Evolutionary conservation across 805 yeast genomes (phyloP), one percentile per base, ranked within the genome.

Genomic region (Starmerella cellae): DNA sequence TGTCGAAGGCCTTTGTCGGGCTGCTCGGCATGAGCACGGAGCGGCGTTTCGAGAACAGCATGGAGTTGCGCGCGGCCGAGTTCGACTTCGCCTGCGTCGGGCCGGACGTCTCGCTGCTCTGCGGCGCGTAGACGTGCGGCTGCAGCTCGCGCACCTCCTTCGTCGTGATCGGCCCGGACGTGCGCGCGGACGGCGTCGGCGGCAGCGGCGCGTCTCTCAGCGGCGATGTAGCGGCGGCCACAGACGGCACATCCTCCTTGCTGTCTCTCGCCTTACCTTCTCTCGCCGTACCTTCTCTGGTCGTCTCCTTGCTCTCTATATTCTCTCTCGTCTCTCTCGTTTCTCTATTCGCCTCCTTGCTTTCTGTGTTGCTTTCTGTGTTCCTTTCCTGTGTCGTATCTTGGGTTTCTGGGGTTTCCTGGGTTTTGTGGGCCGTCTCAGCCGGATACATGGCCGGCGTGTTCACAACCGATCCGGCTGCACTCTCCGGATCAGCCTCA

Each of bases 11-110:
- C 16, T 20, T 19, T 5, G 36, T 33, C 3, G 53, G 50, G 38
- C 49, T 40, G 1, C 42, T 19, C 9, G 52, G 50, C 24, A 42
- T 23, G 11, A 50, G 28, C 11, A 50, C 48, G 11, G 55, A 51
- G 11, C 51, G 41, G 19, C 58, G 55, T 35, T 51, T 52, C 2
- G 48, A 24, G 30, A 45, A 49, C 18, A 54, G 47, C 44, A 54
- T 49, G 27, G 57, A 53, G 44, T 53, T 51, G 21, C 58, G 51
- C 1, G 58, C 56, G 3, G 55, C 56, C 1, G 51, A 42, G 30
- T 49, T 50, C 6, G 52, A 43, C 20, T 45, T 42, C 9, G 51
- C 56, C 35, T 47, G 47, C 3, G 57, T 54, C 4, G 52, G 54
- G 11, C 50, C 55, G 32, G 44, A 32, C 14, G 37, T 35, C 17